Evolutionary conservation across 768 basidiomycete species (phyloP).

Genomic region (Calocybe cyanea): DNA sequence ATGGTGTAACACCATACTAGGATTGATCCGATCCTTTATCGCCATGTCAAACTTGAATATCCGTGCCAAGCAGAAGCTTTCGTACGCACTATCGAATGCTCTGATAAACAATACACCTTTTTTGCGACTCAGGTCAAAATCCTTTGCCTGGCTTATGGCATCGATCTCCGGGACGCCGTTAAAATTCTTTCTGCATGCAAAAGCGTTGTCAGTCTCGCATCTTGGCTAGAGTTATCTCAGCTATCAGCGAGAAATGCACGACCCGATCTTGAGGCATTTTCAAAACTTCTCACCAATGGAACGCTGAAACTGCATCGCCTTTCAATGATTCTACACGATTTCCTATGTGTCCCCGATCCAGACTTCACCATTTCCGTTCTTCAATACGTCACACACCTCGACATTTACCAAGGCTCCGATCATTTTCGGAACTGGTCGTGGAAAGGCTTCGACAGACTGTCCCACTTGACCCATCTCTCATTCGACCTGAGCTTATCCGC

Average conservation of each 20-base stretch:
- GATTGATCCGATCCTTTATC: conserved; percentile 16
- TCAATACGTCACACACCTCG: conserved; percentile 11
- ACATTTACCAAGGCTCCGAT: conserved; percentile 13
- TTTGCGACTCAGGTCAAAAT: conserved; percentile 13
- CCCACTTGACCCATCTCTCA: conserved; percentile 9
- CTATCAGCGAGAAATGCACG: background rate
- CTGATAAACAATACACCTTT: conserved; percentile 7
- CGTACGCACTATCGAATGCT: conserved; percentile 12
- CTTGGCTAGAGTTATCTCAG: conserved; percentile 11
- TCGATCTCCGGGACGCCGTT: conserved; percentile 9
- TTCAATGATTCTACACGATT: conserved; percentile 10
- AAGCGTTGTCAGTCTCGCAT: conserved; percentile 12
- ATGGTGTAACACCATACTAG: conserved; percentile 1
- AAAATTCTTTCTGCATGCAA: conserved; percentile 10
- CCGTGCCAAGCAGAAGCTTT: conserved; percentile 11
- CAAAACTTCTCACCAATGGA: conserved; percentile 7
- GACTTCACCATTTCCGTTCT: conserved; percentile 11
- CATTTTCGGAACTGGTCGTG: conserved; percentile 13
- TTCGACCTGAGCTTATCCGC: conserved; percentile 11
- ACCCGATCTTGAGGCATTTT: conserved; percentile 7
- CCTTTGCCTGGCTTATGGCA: conserved; percentile 12
- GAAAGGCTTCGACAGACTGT: conserved; percentile 9
- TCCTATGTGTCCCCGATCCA: conserved; percentile 10
- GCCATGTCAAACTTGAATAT: conserved; percentile 8
- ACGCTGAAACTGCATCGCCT: conserved; percentile 7